Percentiles rank a stretch among this genome's conserved stretches.
phyloP scores from a whole-genome alignment of 2,329 filamentous ascomycete genomes.

The Coniochaeta sp. region DNA sequence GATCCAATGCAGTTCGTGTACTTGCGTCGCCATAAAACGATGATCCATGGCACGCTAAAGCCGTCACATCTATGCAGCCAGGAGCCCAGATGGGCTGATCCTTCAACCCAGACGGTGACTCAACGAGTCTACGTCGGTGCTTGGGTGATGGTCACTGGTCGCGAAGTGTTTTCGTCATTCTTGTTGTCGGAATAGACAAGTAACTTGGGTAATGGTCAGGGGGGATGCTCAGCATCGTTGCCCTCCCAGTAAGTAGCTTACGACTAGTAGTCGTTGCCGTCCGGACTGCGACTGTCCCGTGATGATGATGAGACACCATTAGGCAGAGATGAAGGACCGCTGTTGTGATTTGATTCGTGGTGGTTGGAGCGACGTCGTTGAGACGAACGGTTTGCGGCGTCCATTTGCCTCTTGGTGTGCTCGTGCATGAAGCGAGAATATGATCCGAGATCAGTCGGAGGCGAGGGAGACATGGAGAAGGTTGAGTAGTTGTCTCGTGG shows the following conservation, averaged over 20 bases:
- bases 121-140: background rate
- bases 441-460: slow-evolving; percentile 20
- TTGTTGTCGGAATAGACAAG: background rate
- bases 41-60: background rate
- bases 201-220: background rate
- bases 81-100: background rate
- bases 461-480: slow-evolving; percentile 15
- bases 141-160: background rate
- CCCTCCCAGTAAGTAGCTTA: slow-evolving; percentile 6
- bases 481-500: slow-evolving; percentile 11
- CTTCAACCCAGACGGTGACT: background rate
- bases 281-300: slow-evolving; percentile 8
- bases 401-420: slow-evolving; percentile 60
- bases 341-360: slow-evolving; percentile 9
- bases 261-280: slow-evolving; percentile 13
- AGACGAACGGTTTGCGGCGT: slow-evolving; percentile 41
- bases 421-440: slow-evolving; percentile 57
- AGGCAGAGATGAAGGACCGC: slow-evolving; percentile 14
- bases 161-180: background rate
- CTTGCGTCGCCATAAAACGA: background rate
- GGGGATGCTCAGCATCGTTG: no score
- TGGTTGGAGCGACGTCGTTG: slow-evolving; percentile 20
- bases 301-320: slow-evolving; percentile 15
- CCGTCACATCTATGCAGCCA: background rate
- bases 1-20: background rate